Evolutionary conservation across 805 yeast species (phyloP).

Genomic region (Pichia thaimueangensis): DNA sequence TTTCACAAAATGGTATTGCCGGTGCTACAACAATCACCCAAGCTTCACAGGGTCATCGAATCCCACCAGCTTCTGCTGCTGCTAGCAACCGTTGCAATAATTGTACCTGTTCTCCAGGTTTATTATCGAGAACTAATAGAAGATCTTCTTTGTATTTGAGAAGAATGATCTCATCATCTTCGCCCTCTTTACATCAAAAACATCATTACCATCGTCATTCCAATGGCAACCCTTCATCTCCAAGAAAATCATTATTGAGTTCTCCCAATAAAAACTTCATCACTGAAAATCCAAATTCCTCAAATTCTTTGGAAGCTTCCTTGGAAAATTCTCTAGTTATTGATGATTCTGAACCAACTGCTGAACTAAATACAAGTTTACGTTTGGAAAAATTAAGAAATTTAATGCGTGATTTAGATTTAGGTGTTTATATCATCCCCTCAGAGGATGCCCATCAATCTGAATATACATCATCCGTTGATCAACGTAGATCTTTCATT

Average conservation of each 20-base stretch:
- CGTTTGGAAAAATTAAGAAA: slow-evolving; percentile 56
- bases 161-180: slow-evolving; percentile 21
- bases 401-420: slow-evolving; percentile 49
- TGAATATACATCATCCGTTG: slow-evolving; percentile 50
- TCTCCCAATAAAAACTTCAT: background rate
- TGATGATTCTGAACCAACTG: slow-evolving; percentile 23
- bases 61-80: slow-evolving; percentile 14
- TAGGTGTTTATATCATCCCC: slow-evolving; percentile 64
- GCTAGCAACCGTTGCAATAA: slow-evolving; percentile 52
- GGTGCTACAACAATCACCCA: slow-evolving; percentile 28
- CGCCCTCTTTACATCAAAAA: background rate
- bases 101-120: slow-evolving; percentile 83
- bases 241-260: slow-evolving; percentile 6
- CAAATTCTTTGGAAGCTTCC: background rate
- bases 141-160: slow-evolving; percentile 43
- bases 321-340: background rate
- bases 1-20: slow-evolving; percentile 27
- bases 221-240: slow-evolving; percentile 9
- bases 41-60: slow-evolving; percentile 20
- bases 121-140: slow-evolving; percentile 57
- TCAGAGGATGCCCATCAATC: slow-evolving; percentile 61
- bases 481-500: slow-evolving; percentile 50
- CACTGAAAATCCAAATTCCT: no score
- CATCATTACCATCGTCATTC: background rate
- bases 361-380: slow-evolving; percentile 43